A percentile compares a stretch with the other conserved stretches of the same genome.
Conservation (phyloP, 306 rosid genomes). For the Ormosia emarginata region DNA sequence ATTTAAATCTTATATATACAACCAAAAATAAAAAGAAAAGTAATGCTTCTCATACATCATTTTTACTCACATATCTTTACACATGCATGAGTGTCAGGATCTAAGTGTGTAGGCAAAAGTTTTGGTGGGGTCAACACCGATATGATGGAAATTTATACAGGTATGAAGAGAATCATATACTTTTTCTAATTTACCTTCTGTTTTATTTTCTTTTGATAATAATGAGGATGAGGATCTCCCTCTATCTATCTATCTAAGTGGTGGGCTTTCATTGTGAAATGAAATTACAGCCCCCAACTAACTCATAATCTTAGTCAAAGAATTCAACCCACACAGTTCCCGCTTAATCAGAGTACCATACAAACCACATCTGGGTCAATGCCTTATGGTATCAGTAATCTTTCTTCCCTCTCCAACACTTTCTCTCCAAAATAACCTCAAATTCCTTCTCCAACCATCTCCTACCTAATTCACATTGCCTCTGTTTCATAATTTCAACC, state of each 20-base stretch:
- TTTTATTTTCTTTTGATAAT: not conserved
- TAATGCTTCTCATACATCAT: too few relatives aligned
- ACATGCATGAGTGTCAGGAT: too few relatives aligned
- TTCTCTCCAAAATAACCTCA: not conserved
- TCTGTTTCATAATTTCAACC: not conserved
- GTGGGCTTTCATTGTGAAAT: not conserved
- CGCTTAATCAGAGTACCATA: not conserved
- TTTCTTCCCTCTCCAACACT: too few relatives aligned
- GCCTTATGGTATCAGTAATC: not conserved
- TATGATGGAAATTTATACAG: too few relatives aligned
- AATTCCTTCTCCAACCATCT: too few relatives aligned
- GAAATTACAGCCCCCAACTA: constrained; percentile 20
- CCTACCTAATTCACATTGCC: not conserved
- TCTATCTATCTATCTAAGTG: not conserved
- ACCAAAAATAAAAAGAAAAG: too few relatives aligned
- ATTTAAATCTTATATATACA: too few relatives aligned
- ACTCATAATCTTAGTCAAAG: not conserved
- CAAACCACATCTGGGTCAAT: not conserved
- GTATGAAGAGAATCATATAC: too few relatives aligned
- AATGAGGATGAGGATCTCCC: not conserved
- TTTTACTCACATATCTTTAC: too few relatives aligned
- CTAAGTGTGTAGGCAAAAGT: too few relatives aligned
- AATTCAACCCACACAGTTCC: too few relatives aligned
- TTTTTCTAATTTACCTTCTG: not conserved
- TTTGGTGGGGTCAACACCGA: too few relatives aligned